These are phyloP conservation scores for Anacardium occidentale DNA, from an alignment of 345 rosid genomes.

Conservation along the genomic window DNA sequence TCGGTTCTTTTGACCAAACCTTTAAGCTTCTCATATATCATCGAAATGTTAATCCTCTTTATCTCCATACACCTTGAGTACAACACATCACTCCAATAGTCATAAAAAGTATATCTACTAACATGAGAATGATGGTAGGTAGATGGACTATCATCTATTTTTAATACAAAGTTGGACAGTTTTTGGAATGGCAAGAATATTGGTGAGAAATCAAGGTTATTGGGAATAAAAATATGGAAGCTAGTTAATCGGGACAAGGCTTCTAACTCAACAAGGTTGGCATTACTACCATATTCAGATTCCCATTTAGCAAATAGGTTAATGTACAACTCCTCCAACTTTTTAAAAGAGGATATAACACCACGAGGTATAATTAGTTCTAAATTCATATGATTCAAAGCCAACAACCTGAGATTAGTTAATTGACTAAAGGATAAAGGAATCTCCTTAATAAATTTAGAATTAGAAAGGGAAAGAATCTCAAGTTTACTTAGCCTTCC, in stretches of 20 bases:
- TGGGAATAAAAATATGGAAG: too few relatives aligned
- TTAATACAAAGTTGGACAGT: too few relatives aligned
- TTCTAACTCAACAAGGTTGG: neutral
- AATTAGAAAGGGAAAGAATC: neutral
- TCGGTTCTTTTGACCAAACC: too few relatives aligned
- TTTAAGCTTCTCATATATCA: too few relatives aligned
- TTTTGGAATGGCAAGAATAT: too few relatives aligned
- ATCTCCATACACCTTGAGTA: too few relatives aligned
- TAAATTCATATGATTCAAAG: neutral
- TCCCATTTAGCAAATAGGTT: neutral
- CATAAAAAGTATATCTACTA: too few relatives aligned
- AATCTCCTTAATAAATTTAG: neutral
- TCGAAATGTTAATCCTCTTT: too few relatives aligned
- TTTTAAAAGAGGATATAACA: neutral
- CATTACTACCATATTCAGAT: neutral
- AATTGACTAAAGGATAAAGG: neutral
- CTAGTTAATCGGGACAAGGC: neutral
- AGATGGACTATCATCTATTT: too few relatives aligned
- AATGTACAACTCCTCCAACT: constrained; percentile 1
- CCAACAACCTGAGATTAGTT: constrained; percentile 1
- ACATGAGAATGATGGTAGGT: too few relatives aligned
- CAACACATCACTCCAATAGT: too few relatives aligned
- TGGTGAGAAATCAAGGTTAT: too few relatives aligned
- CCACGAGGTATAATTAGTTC: neutral
- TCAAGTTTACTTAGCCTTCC: neutral